These are phyloP conservation scores for Bipolaris sorokiniana DNA, from an alignment of 2,329 filamentous ascomycete species.

Conservation along the genomic window DNA sequence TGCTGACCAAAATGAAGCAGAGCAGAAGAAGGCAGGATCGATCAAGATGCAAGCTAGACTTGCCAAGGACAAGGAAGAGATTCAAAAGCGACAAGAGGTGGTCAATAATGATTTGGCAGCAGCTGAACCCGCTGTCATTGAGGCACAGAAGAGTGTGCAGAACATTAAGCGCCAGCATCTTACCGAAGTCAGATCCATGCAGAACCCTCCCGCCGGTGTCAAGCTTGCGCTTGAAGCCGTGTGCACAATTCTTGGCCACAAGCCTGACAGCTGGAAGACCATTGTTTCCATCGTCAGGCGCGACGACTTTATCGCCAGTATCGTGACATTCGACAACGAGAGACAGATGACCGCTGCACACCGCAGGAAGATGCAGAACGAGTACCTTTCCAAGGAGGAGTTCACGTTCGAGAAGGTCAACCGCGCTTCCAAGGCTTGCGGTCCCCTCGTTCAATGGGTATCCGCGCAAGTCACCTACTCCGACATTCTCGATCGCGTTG, in stretches of 20 bases:
- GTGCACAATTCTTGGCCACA: slow-evolving; percentile 91
- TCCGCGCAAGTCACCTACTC: slow-evolving; percentile 96
- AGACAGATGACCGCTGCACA: slow-evolving; percentile 86
- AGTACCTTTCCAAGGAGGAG: slow-evolving; percentile 89
- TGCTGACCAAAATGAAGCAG: slow-evolving; percentile 91
- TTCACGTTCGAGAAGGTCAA: slow-evolving; percentile 98
- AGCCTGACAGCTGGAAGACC: slow-evolving; percentile 86
- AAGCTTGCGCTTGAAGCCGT: slow-evolving; percentile 94
- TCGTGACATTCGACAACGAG: slow-evolving; percentile 96
- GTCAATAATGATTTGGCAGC: slow-evolving; percentile 86
- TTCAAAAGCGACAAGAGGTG: slow-evolving; percentile 80
- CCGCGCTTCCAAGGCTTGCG: slow-evolving; percentile 94
- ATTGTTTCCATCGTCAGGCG: slow-evolving; percentile 86
- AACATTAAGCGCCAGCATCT: slow-evolving; percentile 98
- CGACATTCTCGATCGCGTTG: slow-evolving; percentile 93
- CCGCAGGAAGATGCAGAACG: slow-evolving; percentile 86
- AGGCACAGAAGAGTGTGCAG: slow-evolving; percentile 94
- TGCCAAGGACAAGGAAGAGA: slow-evolving; percentile 87
- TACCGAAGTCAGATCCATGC: slow-evolving; percentile 97
- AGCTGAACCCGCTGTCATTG: slow-evolving; percentile 89
- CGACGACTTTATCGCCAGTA: slow-evolving; percentile 97
- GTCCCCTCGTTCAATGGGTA: slow-evolving; percentile 96
- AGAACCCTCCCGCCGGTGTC: slow-evolving; percentile 87
- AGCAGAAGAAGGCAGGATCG: slow-evolving; percentile 86
- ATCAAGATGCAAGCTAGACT: slow-evolving; percentile 86